Percentiles rank a stretch among this genome's conserved stretches.
Evolutionary conservation across 2,329 filamentous ascomycete genomes (phyloP).

Genomic region (Sclerotinia spermophila): DNA sequence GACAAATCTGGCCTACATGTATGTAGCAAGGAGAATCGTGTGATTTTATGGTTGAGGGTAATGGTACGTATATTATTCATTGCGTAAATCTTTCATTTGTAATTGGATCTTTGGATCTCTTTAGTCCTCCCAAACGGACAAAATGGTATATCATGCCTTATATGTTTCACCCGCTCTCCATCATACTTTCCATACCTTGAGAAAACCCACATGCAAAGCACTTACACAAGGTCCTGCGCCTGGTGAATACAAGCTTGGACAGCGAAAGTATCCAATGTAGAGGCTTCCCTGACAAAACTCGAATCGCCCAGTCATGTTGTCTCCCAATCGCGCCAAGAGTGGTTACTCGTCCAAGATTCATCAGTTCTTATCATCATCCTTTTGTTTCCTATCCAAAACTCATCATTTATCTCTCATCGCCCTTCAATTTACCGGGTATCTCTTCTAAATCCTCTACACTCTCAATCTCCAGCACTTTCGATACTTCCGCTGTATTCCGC

Average conservation of each 20-base stretch:
- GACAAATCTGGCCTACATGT: background rate
- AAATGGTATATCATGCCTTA: background rate
- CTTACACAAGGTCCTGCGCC: background rate
- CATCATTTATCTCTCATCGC: constrained; percentile 11
- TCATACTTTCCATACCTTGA: background rate
- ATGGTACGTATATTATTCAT: background rate
- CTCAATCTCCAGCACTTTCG: constrained; percentile 79
- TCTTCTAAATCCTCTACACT: constrained; percentile 75
- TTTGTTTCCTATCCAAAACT: background rate
- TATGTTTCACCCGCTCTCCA: too few species aligned
- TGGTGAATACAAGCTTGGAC: background rate
- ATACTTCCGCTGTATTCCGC: constrained; percentile 89
- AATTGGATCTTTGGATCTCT: background rate
- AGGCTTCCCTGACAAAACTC: background rate
- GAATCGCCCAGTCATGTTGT: background rate
- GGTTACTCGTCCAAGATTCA: background rate
- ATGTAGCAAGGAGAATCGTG: background rate
- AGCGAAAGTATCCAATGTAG: background rate
- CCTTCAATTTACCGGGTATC: constrained; percentile 64
- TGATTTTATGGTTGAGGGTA: background rate
- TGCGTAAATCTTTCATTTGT: background rate
- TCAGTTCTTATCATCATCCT: background rate
- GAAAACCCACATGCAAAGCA: background rate
- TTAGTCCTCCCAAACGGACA: background rate
- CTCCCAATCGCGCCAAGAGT: background rate